Evolutionary conservation across 208 protist genomes (phyloP).

Genomic region (Leishmania amazonensis): DNA sequence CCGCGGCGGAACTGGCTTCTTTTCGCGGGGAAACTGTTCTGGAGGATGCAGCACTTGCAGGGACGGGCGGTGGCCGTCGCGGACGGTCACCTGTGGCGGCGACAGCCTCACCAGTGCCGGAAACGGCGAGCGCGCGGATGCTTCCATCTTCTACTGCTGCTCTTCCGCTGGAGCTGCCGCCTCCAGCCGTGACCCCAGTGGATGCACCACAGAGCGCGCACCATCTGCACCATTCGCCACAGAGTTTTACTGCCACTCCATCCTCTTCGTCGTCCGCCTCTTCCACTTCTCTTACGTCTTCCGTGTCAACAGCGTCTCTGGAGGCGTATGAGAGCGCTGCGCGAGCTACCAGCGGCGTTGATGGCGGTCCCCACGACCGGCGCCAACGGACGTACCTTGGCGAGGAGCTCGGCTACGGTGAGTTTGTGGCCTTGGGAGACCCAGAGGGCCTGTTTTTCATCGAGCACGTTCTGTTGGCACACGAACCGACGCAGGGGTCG

Average conservation of each 20-base stretch:
- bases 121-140: not conserved
- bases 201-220: not conserved
- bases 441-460: slow-evolving; percentile 29
- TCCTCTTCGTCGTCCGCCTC: slow-evolving; percentile 3
- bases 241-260: not conserved
- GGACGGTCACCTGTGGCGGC: not conserved
- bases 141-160: not conserved
- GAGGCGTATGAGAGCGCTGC: slow-evolving; percentile 12
- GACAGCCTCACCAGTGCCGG: not conserved
- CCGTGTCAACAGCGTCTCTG: slow-evolving; percentile 16
- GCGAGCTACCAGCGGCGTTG: not conserved
- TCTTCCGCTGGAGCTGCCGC: not conserved
- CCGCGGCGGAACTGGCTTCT: slow-evolving; percentile 8
- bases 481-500: not conserved
- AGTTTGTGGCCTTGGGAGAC: slow-evolving; percentile 10
- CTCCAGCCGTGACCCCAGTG: not conserved
- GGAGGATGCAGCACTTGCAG: not conserved
- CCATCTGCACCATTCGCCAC: not conserved
- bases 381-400: not conserved
- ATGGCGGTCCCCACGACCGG: not conserved
- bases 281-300: slow-evolving; percentile 15
- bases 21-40: slow-evolving; percentile 6
- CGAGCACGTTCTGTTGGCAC: slow-evolving; percentile 26
- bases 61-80: not conserved
- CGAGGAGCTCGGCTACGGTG: slow-evolving; percentile 21